phyloP scores from a whole-genome alignment of 352 stramenopile genomes.

The Globisporangium megalacanthum region DNA sequence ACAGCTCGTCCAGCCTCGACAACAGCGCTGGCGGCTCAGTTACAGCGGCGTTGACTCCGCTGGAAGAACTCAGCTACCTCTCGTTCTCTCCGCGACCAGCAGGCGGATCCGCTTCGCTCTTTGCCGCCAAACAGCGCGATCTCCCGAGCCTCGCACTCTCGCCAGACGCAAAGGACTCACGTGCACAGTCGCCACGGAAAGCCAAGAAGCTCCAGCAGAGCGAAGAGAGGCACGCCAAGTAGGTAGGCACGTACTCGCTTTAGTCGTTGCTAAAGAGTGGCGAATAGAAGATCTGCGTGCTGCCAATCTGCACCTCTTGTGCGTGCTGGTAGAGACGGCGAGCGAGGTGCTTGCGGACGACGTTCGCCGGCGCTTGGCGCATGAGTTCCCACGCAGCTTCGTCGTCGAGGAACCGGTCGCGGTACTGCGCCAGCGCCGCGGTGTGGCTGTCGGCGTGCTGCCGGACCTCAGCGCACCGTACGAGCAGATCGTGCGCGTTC shows the following conservation, averaged over 20 bases:
- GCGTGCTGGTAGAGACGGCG: constrained; percentile 41
- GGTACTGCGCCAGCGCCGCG: constrained; percentile 29
- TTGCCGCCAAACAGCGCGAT: background rate
- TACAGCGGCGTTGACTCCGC: background rate
- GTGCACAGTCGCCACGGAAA: background rate
- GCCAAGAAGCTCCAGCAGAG: constrained; percentile 1
- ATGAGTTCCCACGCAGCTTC: constrained; percentile 59
- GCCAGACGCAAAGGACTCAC: constrained; percentile 2
- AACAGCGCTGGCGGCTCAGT: background rate
- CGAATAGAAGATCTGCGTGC: constrained; percentile 60
- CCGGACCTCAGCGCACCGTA: constrained; percentile 58
- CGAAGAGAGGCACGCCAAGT: constrained; percentile 5
- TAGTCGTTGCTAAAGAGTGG: constrained; percentile 37
- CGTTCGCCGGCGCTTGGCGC: constrained; percentile 64
- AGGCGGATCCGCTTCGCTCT: background rate
- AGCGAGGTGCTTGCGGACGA: constrained; percentile 51
- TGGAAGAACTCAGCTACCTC: constrained; percentile 9
- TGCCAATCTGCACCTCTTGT: constrained; percentile 59
- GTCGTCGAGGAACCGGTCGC: constrained; percentile 48
- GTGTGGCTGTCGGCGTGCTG: constrained; percentile 47
- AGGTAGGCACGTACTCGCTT: background rate
- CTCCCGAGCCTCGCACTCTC: constrained; percentile 8
- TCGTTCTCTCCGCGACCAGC: constrained; percentile 7
- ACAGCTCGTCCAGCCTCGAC: background rate
- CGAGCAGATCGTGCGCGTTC: constrained; percentile 68